phyloP scores from a whole-genome alignment of 2,329 filamentous ascomycete genomes.

The Sclerotinia sclerotiorum region DNA sequence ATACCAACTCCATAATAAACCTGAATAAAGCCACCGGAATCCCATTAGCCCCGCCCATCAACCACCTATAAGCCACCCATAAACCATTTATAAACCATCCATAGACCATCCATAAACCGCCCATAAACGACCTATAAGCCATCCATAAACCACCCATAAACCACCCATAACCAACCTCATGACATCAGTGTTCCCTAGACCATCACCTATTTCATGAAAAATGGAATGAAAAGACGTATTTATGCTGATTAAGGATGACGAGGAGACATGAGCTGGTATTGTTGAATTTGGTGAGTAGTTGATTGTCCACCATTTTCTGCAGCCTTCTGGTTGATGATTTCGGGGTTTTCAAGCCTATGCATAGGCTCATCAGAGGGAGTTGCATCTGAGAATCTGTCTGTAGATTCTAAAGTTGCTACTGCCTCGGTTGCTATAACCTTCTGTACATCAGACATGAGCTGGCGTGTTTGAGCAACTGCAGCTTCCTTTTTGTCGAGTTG shows the following conservation, averaged over 20 bases:
- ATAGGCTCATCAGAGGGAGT: background rate
- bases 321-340: background rate
- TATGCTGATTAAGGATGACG: background rate
- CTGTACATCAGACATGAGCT: background rate
- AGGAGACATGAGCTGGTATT: slow-evolving; percentile 9
- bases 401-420: background rate
- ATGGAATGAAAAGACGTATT: background rate
- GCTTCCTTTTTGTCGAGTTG: background rate
- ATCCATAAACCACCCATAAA: too few species aligned
- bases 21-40: background rate
- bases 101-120: background rate
- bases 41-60: too few species aligned
- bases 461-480: background rate
- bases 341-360: background rate
- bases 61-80: too few species aligned
- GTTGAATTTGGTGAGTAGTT: background rate
- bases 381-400: background rate
- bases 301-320: background rate
- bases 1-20: background rate
- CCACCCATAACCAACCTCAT: too few species aligned
- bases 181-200: background rate
- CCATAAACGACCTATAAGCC: background rate
- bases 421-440: background rate
- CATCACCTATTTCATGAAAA: background rate
- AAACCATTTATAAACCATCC: background rate